Evolutionary conservation across 2,329 filamentous ascomycete species (phyloP).

Genomic region (Mollisiaceae sp.): DNA sequence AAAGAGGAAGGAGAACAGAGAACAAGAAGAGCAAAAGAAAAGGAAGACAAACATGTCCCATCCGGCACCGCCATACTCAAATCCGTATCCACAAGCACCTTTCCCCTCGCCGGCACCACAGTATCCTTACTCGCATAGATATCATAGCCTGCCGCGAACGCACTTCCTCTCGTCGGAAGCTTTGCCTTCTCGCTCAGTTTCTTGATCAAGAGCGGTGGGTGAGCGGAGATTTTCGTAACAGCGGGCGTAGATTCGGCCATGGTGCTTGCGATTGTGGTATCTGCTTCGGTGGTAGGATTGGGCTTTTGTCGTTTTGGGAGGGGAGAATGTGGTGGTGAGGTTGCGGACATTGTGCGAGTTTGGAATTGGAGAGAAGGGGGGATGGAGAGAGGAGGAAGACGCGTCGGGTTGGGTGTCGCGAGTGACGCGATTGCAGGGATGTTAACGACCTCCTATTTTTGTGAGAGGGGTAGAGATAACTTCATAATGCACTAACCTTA

Average conservation of each 20-base stretch:
- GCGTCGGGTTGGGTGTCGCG: slow-evolving; percentile 6
- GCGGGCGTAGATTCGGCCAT: slow-evolving; percentile 28
- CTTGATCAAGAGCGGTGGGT: slow-evolving; percentile 64
- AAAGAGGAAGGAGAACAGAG: not conserved
- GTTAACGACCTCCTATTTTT: not conserved
- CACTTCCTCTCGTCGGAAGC: slow-evolving; percentile 85
- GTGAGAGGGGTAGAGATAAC: not conserved
- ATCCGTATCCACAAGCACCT: slow-evolving; percentile 87
- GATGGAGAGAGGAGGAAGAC: slow-evolving; percentile 14
- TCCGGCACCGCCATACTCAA: slow-evolving; percentile 89
- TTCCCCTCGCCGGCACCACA: slow-evolving; percentile 79
- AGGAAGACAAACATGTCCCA: slow-evolving; percentile 74
- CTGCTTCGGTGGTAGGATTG: slow-evolving; percentile 25
- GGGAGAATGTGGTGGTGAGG: slow-evolving; percentile 37
- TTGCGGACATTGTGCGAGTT: slow-evolving; percentile 33
- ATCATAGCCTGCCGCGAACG: slow-evolving; percentile 92
- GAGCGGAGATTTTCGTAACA: slow-evolving; percentile 28
- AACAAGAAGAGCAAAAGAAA: not conserved
- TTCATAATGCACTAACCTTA: not conserved
- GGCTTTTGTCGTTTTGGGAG: slow-evolving; percentile 41
- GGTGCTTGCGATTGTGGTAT: slow-evolving; percentile 20
- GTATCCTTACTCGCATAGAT: slow-evolving; percentile 80
- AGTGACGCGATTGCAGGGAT: not conserved
- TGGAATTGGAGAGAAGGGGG: slow-evolving; percentile 10
- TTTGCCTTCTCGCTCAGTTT: slow-evolving; percentile 81